phyloP scores from a whole-genome alignment of 2,329 filamentous ascomycete genomes.

The Aspergillus tanneri region DNA sequence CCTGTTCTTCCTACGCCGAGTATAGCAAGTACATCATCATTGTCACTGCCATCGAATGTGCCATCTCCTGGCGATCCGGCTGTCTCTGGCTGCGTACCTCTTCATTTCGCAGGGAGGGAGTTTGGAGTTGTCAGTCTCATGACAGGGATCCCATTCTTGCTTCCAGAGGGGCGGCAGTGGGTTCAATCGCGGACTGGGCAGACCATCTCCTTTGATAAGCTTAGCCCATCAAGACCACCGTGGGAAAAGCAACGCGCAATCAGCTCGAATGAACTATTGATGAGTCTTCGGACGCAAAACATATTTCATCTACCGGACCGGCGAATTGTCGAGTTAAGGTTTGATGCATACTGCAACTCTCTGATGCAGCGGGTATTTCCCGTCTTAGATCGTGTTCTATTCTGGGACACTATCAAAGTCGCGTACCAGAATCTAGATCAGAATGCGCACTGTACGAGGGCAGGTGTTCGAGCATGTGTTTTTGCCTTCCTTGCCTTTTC shows the following conservation, averaged over 20 bases:
- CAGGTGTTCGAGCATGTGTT: conserved; percentile 49
- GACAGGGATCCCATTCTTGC: conserved; percentile 53
- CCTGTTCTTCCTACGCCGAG: conserved; percentile 16
- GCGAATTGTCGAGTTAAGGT: conserved; percentile 30
- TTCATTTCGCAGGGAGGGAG: conserved; percentile 51
- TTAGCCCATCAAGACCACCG: conserved; percentile 28
- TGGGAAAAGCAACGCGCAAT: conserved; percentile 38
- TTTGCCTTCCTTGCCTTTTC: conserved; percentile 50
- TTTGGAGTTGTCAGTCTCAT: conserved; percentile 50
- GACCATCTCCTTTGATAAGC: conserved; percentile 30
- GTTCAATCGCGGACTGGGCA: conserved; percentile 49
- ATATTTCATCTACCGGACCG: conserved; percentile 40
- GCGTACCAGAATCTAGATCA: conserved; percentile 43
- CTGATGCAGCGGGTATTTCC: conserved; percentile 51
- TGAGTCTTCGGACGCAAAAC: conserved; percentile 20
- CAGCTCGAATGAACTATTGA: conserved; percentile 21
- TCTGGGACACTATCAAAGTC: conserved; percentile 45
- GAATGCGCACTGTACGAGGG: conserved; percentile 23
- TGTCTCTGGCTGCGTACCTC: conserved; percentile 34
- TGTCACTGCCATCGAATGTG: conserved; percentile 1
- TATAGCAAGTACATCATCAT: conserved; percentile 4
- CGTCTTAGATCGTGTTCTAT: conserved; percentile 49
- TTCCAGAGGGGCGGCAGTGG: conserved; percentile 50
- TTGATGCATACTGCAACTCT: conserved; percentile 33
- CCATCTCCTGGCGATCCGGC: conserved; percentile 15